Base-by-base conservation (phyloP, 2,329 filamentous ascomycete genomes). In the Xylariaceae sp. region DNA sequence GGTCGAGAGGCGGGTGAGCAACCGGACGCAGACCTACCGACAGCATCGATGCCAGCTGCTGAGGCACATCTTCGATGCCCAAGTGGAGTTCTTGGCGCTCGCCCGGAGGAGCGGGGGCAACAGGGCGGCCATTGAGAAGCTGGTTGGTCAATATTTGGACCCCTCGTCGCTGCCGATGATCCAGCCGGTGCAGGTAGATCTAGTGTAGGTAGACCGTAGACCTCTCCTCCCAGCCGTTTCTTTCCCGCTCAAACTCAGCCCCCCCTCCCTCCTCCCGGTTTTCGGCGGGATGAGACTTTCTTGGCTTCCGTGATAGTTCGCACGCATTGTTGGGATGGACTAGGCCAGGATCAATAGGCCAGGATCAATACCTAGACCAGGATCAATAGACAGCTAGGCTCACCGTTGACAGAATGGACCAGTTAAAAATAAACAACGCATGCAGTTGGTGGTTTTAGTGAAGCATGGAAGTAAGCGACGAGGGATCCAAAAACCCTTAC, bases 11-110 rank as follows among this genome's bases (percentile, higher is more conserved):
- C 52, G 56, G 2, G 60, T 62, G 1, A 57, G 48, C 29, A 3
- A 12, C 3, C 47, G 47, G 9, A 64, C 60, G 1, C 61, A 62
- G 53, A 40, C 40, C n/a, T 65, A 57, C 53, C 58, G 62, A 1
- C 4, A 44, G 1, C 55, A 66, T 2, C 62, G 62, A 19, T 46
- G 54, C 2, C 42, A 37, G 0, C 6, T 65, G 1, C 7, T 64
- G 2, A 32, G 41, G 2, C 55, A 60, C 27, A 46, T 67, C 27
- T 57, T 63, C 19, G 26, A 30, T 1, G 59, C 60, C 3, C 12
- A 30, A 8, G 6, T 1, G 4, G 56, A 31, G 11, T 52, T 64
- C 11, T 2, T 19, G 19, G 27, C 4, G 4, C 49, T 62, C 27
- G 59, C 60, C 19, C 48, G 54, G 3, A 26, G 8, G 1, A 45